A percentile compares a stretch with the other conserved stretches of the same genome.
Conservation (phyloP, 2,329 filamentous ascomycete species). For the Cladobotryum protrusum region DNA sequence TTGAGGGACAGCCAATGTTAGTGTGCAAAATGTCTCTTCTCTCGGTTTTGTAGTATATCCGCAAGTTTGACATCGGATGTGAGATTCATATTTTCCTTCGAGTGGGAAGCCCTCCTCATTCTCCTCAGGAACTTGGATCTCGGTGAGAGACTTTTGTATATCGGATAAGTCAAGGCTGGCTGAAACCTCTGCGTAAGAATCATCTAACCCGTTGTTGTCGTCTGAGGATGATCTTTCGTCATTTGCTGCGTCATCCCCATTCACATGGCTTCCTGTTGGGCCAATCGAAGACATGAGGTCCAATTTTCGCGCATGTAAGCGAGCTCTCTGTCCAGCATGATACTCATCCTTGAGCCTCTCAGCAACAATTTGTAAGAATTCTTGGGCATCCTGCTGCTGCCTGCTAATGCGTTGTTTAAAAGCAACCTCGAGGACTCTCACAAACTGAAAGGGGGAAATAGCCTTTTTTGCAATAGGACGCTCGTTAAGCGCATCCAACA, state of each 20-base stretch:
- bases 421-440: conserved; percentile 73
- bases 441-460: conserved; percentile 80
- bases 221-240: background rate
- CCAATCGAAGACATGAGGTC: conserved; percentile 14
- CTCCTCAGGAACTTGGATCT: conserved; percentile 28
- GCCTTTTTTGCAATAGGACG: conserved; percentile 90
- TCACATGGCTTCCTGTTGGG: conserved; percentile 13
- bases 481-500: conserved; percentile 89
- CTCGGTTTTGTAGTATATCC: conserved; percentile 82
- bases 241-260: conserved; percentile 14
- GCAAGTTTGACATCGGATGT: conserved; percentile 87
- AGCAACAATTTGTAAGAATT: conserved; percentile 89
- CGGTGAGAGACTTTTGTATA: conserved; percentile 13
- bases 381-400: conserved; percentile 95
- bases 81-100: conserved; percentile 87
- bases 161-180: conserved; percentile 3
- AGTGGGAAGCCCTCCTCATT: conserved; percentile 77
- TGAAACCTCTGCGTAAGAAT: background rate
- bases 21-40: conserved; percentile 79
- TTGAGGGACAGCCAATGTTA: conserved; percentile 88
- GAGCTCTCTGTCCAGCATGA: conserved; percentile 71
- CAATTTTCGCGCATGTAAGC: conserved; percentile 46
- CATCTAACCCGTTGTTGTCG: background rate
- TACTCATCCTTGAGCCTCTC: conserved; percentile 94
- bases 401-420: conserved; percentile 88